Evolutionary conservation across 2,329 filamentous ascomycete genomes (phyloP), one percentile per base, ranked within the genome.

Genomic region (Diaporthe aspalathi): DNA sequence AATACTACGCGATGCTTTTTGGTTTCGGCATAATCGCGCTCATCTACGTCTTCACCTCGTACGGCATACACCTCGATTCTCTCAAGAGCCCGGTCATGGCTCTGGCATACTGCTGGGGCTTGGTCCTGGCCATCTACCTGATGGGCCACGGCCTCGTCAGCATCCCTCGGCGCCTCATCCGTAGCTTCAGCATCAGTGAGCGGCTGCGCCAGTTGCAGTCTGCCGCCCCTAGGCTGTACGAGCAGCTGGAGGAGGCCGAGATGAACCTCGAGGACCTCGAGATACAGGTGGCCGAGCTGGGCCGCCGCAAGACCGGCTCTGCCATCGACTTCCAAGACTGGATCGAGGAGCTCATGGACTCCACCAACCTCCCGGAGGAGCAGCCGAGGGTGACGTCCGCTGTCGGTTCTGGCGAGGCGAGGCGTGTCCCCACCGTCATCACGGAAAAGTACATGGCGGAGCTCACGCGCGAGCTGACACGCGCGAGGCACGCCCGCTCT

Each of bases 71-170:
- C 32, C 88, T 92, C 72, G 86, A 85, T 2, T 92, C 91, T 0
- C 86, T 98, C 76, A 97, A 97, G 83, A 91, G 89, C 45, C 85
- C 97, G 50, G 87, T 97, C 74, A 97, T 99, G 93, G 95, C 96
- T 17, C 85, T 98, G 72, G 93, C 95, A 47, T 99, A 99, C 81
- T 94, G 94, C 72, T 98, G 95, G 93, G 94, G 95, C 76, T 84
- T 99, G 76, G 87, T 95, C 5, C 86, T 98, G 67, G 96, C 95
- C 56, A 97, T 99, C 73, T 98, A 97, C 78, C 87, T 99, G 50
- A 98, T 99, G 95, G 96, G 96, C 8, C 96, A 99, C 81, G 96
- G 96, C 9, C 86, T 99, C 32, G 96, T 99, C 40, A 93, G 95
- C 1, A 93, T 99, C 70, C 96, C 96, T 0, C 88, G 95, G 74